phyloP scores from a whole-genome alignment of 805 yeast genomes.

The Ogataea nakhonphanomensis region DNA sequence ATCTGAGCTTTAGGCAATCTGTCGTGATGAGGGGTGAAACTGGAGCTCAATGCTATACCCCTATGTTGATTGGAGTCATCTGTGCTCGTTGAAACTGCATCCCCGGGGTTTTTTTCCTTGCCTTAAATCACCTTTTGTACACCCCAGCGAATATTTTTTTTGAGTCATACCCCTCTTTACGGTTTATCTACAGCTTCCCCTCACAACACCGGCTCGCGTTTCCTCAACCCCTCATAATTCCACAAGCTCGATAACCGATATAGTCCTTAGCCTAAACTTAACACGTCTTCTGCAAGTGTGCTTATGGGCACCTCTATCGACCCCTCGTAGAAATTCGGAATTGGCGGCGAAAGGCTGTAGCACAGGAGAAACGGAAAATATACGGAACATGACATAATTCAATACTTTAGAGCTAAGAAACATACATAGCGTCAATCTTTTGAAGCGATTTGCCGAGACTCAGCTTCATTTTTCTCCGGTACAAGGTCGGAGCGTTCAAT shows the following conservation, averaged over 20 bases:
- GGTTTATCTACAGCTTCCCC: slow-evolving; percentile 6
- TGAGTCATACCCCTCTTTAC: slow-evolving; percentile 4
- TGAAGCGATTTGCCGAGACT: slow-evolving; percentile 65
- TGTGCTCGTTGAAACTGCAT: background rate
- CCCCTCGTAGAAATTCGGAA: slow-evolving; percentile 6
- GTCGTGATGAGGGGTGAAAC: no score
- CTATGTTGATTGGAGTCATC: background rate
- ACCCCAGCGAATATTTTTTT: slow-evolving; percentile 3
- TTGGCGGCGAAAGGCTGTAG: slow-evolving; percentile 1
- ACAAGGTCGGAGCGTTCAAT: slow-evolving; percentile 65
- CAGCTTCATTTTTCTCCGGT: slow-evolving; percentile 77
- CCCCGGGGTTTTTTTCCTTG: slow-evolving; percentile 8
- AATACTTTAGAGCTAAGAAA: slow-evolving; percentile 11
- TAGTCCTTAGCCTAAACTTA: no score
- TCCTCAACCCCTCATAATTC: background rate
- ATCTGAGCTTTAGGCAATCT: no score
- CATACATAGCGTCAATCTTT: slow-evolving; percentile 89
- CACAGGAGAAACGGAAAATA: slow-evolving; percentile 12
- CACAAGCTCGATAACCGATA: no score
- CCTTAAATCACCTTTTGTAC: background rate
- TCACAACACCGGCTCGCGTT: slow-evolving; percentile 1
- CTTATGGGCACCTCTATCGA: no score
- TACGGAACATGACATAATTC: slow-evolving; percentile 1
- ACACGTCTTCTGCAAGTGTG: no score
- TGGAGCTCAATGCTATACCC: background rate